phyloP scores from a whole-genome alignment of 345 rosid species.

The Kernera saxatilis region DNA sequence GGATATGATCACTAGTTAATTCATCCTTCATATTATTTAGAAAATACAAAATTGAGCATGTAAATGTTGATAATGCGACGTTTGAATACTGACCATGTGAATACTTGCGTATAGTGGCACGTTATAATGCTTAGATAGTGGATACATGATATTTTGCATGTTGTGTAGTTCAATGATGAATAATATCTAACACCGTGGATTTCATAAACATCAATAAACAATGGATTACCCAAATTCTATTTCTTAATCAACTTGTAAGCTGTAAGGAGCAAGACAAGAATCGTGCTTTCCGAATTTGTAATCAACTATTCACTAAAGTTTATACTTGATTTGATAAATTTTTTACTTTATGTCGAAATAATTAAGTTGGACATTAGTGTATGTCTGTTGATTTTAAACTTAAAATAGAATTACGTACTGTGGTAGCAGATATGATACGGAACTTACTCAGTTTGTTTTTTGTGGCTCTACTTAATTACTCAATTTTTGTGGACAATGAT shows the following conservation, averaged over 20 bases:
- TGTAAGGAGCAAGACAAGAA: conserved; percentile 29
- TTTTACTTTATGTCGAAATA: neutral
- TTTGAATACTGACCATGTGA: conserved; percentile 24
- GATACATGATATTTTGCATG: conserved; percentile 23
- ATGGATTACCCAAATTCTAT: neutral
- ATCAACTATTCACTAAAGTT: conserved; percentile 4
- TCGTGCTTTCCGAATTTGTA: neutral
- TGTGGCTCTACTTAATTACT: neutral
- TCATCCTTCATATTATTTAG: neutral
- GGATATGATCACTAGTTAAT: too few relatives aligned
- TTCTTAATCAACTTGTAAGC: conserved; percentile 19
- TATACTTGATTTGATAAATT: neutral
- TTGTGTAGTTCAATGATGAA: conserved; percentile 13
- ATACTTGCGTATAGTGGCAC: conserved; percentile 1
- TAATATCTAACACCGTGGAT: neutral
- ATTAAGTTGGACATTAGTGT: neutral
- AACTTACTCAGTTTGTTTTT: neutral
- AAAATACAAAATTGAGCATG: neutral
- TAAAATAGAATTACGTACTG: neutral
- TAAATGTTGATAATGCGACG: conserved; percentile 13
- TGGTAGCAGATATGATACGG: conserved; percentile 9
- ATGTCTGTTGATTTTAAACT: neutral
- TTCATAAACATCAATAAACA: conserved; percentile 11
- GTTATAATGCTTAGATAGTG: conserved; percentile 26
- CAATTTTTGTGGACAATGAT: neutral